These are phyloP conservation scores for Cryptococcus floricola DNA, from an alignment of 1,284 basidiomycete genomes.

Conservation along the genomic window DNA sequence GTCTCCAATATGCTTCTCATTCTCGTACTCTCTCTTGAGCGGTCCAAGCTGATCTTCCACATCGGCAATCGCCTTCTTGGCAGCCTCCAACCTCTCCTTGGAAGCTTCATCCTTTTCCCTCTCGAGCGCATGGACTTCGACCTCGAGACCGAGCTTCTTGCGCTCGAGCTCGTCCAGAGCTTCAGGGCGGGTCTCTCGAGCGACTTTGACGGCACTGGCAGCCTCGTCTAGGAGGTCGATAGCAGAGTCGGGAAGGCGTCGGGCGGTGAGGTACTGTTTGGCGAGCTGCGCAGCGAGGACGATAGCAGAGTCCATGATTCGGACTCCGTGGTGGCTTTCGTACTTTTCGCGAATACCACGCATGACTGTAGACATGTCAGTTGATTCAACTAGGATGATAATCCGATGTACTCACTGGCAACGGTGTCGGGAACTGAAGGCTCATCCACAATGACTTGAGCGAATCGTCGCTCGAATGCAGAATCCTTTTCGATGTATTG, in stretches of 20 bases:
- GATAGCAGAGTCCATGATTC: constrained; percentile 84
- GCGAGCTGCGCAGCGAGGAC: constrained; percentile 89
- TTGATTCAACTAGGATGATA: not conserved
- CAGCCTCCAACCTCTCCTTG: constrained; percentile 76
- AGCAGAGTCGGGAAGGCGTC: constrained; percentile 81
- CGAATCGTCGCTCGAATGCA: constrained; percentile 91
- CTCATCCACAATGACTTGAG: constrained; percentile 90
- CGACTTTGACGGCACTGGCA: constrained; percentile 70
- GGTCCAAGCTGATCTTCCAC: constrained; percentile 89
- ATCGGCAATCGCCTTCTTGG: constrained; percentile 75
- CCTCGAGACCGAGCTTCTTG: constrained; percentile 84
- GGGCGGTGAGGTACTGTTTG: constrained; percentile 85
- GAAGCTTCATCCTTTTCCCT: constrained; percentile 87
- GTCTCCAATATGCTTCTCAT: constrained; percentile 80
- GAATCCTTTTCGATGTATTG: constrained; percentile 95
- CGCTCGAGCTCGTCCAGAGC: constrained; percentile 92
- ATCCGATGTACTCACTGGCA: constrained; percentile 53
- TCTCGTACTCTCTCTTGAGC: constrained; percentile 82
- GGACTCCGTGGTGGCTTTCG: constrained; percentile 75
- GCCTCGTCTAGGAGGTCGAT: constrained; percentile 94
- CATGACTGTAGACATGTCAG: constrained; percentile 47
- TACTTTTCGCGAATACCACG: constrained; percentile 82
- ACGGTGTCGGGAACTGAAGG: constrained; percentile 87
- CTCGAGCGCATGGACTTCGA: constrained; percentile 93
- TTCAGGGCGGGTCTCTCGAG: constrained; percentile 91